phyloP scores from a whole-genome alignment of 2,329 filamentous ascomycete species.

The Aaosphaeria arxii region DNA sequence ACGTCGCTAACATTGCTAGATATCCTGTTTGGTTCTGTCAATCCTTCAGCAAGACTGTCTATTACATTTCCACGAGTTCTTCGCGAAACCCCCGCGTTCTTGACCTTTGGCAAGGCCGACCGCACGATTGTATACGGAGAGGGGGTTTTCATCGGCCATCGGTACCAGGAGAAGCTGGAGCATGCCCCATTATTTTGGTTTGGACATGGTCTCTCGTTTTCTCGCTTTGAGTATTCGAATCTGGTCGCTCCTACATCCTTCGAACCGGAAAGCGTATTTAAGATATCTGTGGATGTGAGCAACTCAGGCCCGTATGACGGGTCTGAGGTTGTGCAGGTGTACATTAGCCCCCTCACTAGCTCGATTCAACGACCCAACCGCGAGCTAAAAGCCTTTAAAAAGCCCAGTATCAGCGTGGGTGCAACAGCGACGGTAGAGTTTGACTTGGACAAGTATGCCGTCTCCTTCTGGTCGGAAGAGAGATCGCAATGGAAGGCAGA shows the following conservation, averaged over 20 bases:
- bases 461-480: constrained; percentile 1
- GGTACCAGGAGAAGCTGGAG: not conserved
- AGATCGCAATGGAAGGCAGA: not conserved
- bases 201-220: not conserved
- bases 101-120: not conserved
- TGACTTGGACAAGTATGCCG: not conserved
- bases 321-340: not conserved
- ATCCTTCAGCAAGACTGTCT: not conserved
- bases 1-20: not conserved
- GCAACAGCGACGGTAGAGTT: not conserved
- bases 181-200: not conserved
- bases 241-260: not conserved
- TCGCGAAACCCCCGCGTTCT: not conserved
- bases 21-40: not conserved
- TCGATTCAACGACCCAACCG: not conserved
- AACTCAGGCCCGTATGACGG: not conserved
- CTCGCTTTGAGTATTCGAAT: not conserved
- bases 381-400: not conserved
- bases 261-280: not conserved
- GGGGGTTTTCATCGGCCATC: constrained; percentile 38
- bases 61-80: constrained; percentile 16
- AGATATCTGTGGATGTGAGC: not conserved
- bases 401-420: not conserved
- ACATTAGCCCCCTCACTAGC: not conserved
- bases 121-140: not conserved